A percentile compares a stretch with the other conserved stretches of the same genome.
Conservation (phyloP, 345 rosid genomes). For the Eutrema heterophyllum region DNA sequence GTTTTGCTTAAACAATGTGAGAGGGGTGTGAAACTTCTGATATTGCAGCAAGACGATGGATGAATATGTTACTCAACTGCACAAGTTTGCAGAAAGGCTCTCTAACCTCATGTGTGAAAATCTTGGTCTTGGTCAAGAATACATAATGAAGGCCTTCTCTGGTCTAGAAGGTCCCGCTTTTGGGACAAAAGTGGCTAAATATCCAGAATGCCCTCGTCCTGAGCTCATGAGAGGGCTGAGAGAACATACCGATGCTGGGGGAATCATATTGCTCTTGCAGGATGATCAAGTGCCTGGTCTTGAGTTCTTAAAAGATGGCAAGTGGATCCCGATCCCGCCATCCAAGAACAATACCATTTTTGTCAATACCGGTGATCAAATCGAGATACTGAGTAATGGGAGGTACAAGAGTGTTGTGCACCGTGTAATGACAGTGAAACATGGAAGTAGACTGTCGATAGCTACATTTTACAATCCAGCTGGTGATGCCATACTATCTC, state of each 20-base stretch:
- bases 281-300: constrained; percentile 93
- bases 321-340: constrained; percentile 77
- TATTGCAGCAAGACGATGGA: constrained; percentile 66
- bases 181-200: constrained; percentile 87
- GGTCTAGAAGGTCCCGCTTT: constrained; percentile 69
- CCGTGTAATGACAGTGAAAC: constrained; percentile 68
- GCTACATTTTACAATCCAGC: constrained; percentile 91
- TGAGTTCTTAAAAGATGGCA: constrained; percentile 71
- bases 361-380: constrained; percentile 74
- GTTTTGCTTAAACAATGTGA: not conserved
- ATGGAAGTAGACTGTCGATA: constrained; percentile 80
- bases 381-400: constrained; percentile 86
- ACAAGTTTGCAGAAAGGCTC: constrained; percentile 59
- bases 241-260: constrained; percentile 92
- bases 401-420: constrained; percentile 69
- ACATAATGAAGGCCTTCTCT: constrained; percentile 51
- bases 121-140: constrained; percentile 55
- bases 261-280: constrained; percentile 79
- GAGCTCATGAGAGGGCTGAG: constrained; percentile 78
- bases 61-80: constrained; percentile 58
- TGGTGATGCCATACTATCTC: constrained; percentile 67
- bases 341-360: constrained; percentile 78
- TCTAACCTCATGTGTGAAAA: constrained; percentile 73
- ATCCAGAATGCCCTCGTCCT: constrained; percentile 74
- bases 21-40: not conserved